Conservation (phyloP, 805 yeast species). For the Suhomyces canberraensis region DNA sequence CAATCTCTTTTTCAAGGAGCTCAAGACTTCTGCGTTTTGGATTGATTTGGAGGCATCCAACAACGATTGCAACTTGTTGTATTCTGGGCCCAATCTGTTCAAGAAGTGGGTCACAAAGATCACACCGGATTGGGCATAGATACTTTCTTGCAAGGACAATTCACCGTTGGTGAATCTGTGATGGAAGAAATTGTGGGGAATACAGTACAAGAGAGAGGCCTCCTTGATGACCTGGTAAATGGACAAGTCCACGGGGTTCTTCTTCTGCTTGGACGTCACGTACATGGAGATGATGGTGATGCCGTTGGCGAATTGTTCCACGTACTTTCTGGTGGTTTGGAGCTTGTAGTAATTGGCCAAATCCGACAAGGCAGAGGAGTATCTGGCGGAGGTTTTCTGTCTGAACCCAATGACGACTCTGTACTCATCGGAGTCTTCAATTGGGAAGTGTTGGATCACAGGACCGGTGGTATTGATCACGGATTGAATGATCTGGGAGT, state of each 20-base stretch:
- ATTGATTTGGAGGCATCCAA: constrained; percentile 60
- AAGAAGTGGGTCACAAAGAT: constrained; percentile 92
- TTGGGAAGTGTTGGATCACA: constrained; percentile 80
- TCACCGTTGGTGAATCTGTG: constrained; percentile 67
- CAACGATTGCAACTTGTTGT: constrained; percentile 61
- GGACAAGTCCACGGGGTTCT: constrained; percentile 62
- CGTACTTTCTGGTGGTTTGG: constrained; percentile 81
- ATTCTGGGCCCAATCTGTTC: constrained; percentile 91
- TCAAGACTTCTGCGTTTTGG: constrained; percentile 72
- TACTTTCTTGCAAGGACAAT: constrained; percentile 88
- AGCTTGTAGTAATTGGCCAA: constrained; percentile 87
- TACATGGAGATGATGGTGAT: constrained; percentile 84
- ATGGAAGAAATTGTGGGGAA: constrained; percentile 83
- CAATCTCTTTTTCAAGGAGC: constrained; percentile 79
- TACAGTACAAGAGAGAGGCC: constrained; percentile 85
- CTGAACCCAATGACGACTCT: constrained; percentile 86
- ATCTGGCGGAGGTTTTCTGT: constrained; percentile 79
- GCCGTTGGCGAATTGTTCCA: constrained; percentile 91
- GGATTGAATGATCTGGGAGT: constrained; percentile 66
- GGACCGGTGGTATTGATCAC: constrained; percentile 84
- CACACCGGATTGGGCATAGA: constrained; percentile 91
- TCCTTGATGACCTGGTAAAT: constrained; percentile 90
- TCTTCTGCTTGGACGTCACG: constrained; percentile 58
- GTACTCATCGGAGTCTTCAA: constrained; percentile 77
- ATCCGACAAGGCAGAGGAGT: constrained; percentile 81